These are phyloP conservation scores for Ophiocordyceps camponoti-saundersi DNA, from an alignment of 2,329 filamentous ascomycete genomes.

Conservation along the genomic window DNA sequence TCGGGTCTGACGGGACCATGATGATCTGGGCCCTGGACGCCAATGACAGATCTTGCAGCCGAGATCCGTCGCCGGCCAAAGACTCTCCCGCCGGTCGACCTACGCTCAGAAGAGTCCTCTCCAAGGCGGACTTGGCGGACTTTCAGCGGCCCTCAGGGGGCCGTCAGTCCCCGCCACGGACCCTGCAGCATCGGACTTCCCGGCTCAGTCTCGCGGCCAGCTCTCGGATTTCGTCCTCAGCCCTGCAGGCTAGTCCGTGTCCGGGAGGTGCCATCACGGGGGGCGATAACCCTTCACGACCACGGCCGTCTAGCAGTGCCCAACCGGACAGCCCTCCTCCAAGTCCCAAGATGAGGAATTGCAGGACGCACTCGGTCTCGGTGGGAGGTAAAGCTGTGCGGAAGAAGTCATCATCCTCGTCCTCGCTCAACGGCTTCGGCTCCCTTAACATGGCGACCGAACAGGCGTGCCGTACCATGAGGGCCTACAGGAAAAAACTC, in stretches of 20 bases:
- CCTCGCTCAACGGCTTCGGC: slow-evolving; percentile 29
- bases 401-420: slow-evolving; percentile 30
- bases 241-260: slow-evolving; percentile 23
- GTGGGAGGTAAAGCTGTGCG: slow-evolving; percentile 25
- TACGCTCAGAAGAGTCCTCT: slow-evolving; percentile 71
- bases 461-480: slow-evolving; percentile 43
- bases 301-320: slow-evolving; percentile 26
- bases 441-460: slow-evolving; percentile 46
- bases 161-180: slow-evolving; percentile 37
- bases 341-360: slow-evolving; percentile 30
- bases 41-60: slow-evolving; percentile 26
- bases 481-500: slow-evolving; percentile 46
- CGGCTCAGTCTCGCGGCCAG: slow-evolving; percentile 24
- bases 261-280: slow-evolving; percentile 20
- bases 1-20: slow-evolving; percentile 64
- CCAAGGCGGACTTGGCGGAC: slow-evolving; percentile 71
- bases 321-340: slow-evolving; percentile 29
- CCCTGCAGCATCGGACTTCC: slow-evolving; percentile 36
- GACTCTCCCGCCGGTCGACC: slow-evolving; percentile 40
- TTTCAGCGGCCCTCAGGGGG: slow-evolving; percentile 42
- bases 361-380: slow-evolving; percentile 36
- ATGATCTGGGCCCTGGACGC: slow-evolving; percentile 58
- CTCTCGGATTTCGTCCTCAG: slow-evolving; percentile 20
- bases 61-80: slow-evolving; percentile 38
- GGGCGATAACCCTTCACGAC: slow-evolving; percentile 30